These are phyloP conservation scores for Leavenworthia alabamica DNA, from an alignment of 345 rosid genomes.

Conservation along the genomic window DNA sequence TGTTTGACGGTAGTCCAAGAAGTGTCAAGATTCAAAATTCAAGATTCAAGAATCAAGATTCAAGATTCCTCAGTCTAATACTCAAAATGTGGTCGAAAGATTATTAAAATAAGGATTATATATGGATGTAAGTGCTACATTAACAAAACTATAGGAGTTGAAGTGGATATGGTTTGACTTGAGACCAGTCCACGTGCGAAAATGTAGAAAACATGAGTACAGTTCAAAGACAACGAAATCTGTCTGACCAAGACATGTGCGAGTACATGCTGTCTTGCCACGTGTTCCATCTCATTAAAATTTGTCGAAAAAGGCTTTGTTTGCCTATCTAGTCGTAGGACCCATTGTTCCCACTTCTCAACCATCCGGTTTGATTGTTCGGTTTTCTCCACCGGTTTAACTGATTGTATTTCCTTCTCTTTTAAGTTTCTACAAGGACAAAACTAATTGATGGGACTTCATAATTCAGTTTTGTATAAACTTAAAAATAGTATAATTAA, in stretches of 20 bases:
- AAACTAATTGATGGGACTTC: not conserved
- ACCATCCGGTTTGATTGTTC: not conserved
- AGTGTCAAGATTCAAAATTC: not conserved
- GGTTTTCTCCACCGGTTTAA: not conserved
- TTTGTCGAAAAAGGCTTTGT: not conserved
- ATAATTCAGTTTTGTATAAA: not conserved
- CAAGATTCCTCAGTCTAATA: not conserved
- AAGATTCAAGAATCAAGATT: not conserved
- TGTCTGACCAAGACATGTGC: slow-evolving; percentile 29
- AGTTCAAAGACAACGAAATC: slow-evolving; percentile 30
- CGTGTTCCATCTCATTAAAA: slow-evolving; percentile 7
- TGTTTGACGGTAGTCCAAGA: not conserved
- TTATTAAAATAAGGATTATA: not conserved
- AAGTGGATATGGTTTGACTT: slow-evolving; percentile 28
- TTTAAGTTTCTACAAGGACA: not conserved
- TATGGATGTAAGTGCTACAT: not conserved
- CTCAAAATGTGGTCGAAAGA: not conserved
- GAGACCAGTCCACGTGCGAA: slow-evolving; percentile 29
- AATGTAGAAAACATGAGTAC: slow-evolving; percentile 21
- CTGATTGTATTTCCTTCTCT: not conserved
- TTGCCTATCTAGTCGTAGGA: slow-evolving; percentile 4
- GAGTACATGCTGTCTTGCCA: slow-evolving; percentile 25
- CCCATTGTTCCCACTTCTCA: not conserved
- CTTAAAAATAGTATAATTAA: not conserved
- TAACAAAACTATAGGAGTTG: not conserved